phyloP scores from a whole-genome alignment of 2,329 filamentous ascomycete genomes.

The Aspergillus piperis region DNA sequence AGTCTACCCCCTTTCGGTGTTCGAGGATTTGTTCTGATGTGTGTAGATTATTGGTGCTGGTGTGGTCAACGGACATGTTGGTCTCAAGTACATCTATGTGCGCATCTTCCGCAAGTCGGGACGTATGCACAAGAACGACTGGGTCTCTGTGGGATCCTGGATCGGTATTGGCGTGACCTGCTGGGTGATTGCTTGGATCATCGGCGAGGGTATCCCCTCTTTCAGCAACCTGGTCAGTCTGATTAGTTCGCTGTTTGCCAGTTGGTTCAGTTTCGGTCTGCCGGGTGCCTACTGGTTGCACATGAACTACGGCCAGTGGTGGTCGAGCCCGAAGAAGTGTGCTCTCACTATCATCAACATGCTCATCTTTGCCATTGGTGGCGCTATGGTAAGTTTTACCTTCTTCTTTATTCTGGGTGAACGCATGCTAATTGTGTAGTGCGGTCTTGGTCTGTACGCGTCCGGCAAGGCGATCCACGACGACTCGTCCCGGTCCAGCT shows the following conservation, averaged over 20 bases:
- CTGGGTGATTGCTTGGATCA: constrained; percentile 65
- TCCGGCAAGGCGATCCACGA: constrained; percentile 40
- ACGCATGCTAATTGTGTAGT: constrained; percentile 19
- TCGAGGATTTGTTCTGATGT: background rate
- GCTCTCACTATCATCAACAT: constrained; percentile 48
- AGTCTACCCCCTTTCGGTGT: constrained; percentile 4
- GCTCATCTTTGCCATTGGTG: constrained; percentile 41
- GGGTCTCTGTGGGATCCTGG: constrained; percentile 60
- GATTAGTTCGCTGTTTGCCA: constrained; percentile 62
- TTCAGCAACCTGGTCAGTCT: constrained; percentile 67
- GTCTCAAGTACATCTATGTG: constrained; percentile 65
- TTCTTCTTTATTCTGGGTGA: background rate
- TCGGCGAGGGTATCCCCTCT: constrained; percentile 68
- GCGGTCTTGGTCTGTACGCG: constrained; percentile 41
- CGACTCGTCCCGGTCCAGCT: constrained; percentile 36
- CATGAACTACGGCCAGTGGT: constrained; percentile 48
- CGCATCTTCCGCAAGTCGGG: constrained; percentile 62
- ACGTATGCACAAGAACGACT: constrained; percentile 53
- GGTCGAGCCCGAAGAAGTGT: constrained; percentile 47
- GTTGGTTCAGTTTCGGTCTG: constrained; percentile 59
- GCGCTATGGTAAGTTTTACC: constrained; percentile 24
- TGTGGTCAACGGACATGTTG: constrained; percentile 68
- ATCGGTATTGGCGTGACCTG: constrained; percentile 54
- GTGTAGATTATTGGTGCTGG: constrained; percentile 64
- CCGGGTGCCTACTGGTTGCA: constrained; percentile 48